Evolutionary conservation across 129 eudicot species (phyloP).

Genomic region (carrot (Daucus carota)): DNA sequence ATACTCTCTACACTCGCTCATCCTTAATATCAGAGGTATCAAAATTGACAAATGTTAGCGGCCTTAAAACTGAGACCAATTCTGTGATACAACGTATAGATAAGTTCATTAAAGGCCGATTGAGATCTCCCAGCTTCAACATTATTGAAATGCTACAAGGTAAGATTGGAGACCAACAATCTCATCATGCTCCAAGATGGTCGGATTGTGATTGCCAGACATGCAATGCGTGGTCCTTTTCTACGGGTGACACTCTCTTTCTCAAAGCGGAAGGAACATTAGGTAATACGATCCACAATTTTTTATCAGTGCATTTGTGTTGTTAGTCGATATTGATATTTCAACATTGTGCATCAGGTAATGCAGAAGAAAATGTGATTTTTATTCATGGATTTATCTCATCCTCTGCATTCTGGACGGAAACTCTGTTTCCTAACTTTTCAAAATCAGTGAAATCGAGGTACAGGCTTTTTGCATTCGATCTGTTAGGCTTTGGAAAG

Average conservation of each 20-base stretch:
- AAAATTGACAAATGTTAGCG: constrained; percentile 28
- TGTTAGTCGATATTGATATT: neutral
- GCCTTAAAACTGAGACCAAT: constrained; percentile 14
- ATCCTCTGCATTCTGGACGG: constrained; percentile 78
- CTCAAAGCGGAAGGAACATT: constrained; percentile 59
- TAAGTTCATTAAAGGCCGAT: neutral
- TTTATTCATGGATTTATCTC: constrained; percentile 93
- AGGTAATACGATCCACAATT: constrained; percentile 22
- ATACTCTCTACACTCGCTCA: constrained; percentile 67
- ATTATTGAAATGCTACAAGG: constrained; percentile 82
- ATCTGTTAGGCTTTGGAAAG: constrained; percentile 77
- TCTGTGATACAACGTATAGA: neutral
- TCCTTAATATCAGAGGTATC: constrained; percentile 52
- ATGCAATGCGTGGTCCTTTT: constrained; percentile 63
- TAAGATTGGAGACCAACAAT: constrained; percentile 45
- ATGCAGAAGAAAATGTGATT: constrained; percentile 55
- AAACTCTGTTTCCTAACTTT: constrained; percentile 76
- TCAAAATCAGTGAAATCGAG: constrained; percentile 54
- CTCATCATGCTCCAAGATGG: constrained; percentile 68
- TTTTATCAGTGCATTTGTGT: neutral
- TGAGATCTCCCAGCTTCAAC: constrained; percentile 53
- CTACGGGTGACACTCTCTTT: constrained; percentile 49
- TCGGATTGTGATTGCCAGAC: constrained; percentile 87
- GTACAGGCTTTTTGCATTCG: constrained; percentile 76
- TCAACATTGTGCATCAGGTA: constrained; percentile 26